phyloP scores from a whole-genome alignment of 2,329 filamentous ascomycete genomes.

The Ceratocystis smalleyi region DNA sequence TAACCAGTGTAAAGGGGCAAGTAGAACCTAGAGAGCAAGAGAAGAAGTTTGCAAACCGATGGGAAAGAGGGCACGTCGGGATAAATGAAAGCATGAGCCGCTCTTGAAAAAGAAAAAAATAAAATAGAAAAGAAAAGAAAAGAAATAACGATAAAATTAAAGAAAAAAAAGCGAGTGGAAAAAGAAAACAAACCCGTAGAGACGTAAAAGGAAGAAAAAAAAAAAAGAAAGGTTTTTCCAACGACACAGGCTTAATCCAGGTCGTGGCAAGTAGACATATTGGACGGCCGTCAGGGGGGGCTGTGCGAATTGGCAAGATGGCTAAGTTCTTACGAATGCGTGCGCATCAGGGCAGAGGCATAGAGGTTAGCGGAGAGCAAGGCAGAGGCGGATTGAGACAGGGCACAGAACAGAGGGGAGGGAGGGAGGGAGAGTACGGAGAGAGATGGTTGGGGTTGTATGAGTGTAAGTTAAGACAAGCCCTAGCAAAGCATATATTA shows the following conservation, averaged over 20 bases:
- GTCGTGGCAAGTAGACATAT: background rate
- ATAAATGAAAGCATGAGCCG: constrained; percentile 5
- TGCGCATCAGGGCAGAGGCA: too few relatives aligned
- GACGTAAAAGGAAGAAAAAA: background rate
- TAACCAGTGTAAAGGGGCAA: background rate
- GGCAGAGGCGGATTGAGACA: background rate
- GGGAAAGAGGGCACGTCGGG: background rate
- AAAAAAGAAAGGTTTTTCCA: background rate
- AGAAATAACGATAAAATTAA: background rate
- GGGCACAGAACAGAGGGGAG: background rate
- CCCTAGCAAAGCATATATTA: too few relatives aligned
- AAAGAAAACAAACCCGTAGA: background rate
- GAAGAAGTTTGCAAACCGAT: background rate
- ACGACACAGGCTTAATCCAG: background rate
- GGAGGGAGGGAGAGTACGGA: background rate
- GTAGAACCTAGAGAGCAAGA: background rate
- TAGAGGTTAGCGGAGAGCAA: background rate
- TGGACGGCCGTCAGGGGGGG: background rate
- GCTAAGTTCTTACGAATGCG: background rate
- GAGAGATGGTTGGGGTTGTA: background rate
- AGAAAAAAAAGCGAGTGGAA: background rate
- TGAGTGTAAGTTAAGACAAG: too few relatives aligned
- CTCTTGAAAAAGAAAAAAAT: background rate
- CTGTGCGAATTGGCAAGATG: background rate
- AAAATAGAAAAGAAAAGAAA: background rate